Evolutionary conservation across 2,329 filamentous ascomycete species (phyloP).

Genomic region (Fusarium xyrophilum): DNA sequence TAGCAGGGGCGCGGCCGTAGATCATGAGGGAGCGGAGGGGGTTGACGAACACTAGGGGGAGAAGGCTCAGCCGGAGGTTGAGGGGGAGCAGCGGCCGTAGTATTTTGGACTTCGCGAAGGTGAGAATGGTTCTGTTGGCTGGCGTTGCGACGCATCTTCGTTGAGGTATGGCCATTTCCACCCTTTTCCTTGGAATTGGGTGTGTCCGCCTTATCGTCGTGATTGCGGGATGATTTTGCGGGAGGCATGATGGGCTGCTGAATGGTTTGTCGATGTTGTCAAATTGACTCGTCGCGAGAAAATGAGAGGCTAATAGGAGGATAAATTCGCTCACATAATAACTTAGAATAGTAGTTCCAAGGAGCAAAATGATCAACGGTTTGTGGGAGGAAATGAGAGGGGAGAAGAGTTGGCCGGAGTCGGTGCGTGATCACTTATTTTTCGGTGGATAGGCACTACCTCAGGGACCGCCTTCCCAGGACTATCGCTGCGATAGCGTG

Average conservation of each 20-base stretch:
- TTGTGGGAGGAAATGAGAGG: slow-evolving; percentile 32
- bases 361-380: not conserved
- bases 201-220: slow-evolving; percentile 57
- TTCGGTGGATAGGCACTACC: slow-evolving; percentile 10
- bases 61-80: slow-evolving; percentile 42
- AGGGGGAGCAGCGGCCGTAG: slow-evolving; percentile 45
- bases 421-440: slow-evolving; percentile 36
- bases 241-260: slow-evolving; percentile 50
- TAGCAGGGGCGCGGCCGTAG: not conserved
- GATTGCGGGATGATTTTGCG: slow-evolving; percentile 54
- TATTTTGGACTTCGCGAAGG: slow-evolving; percentile 54
- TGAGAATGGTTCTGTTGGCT: slow-evolving; percentile 59
- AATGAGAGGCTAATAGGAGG: slow-evolving; percentile 3
- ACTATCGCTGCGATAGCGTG: not conserved
- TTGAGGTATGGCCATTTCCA: slow-evolving; percentile 52
- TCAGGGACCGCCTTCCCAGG: not conserved
- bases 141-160: slow-evolving; percentile 63
- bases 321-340: slow-evolving; percentile 36
- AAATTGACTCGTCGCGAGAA: slow-evolving; percentile 1
- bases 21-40: slow-evolving; percentile 17
- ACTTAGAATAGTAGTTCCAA: slow-evolving; percentile 24
- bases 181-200: slow-evolving; percentile 55
- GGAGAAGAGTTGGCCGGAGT: slow-evolving; percentile 34
- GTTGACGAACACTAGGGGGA: slow-evolving; percentile 46
- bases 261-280: not conserved